Conservation (phyloP, 208 protist genomes). For the Trichomonas tenax region DNA sequence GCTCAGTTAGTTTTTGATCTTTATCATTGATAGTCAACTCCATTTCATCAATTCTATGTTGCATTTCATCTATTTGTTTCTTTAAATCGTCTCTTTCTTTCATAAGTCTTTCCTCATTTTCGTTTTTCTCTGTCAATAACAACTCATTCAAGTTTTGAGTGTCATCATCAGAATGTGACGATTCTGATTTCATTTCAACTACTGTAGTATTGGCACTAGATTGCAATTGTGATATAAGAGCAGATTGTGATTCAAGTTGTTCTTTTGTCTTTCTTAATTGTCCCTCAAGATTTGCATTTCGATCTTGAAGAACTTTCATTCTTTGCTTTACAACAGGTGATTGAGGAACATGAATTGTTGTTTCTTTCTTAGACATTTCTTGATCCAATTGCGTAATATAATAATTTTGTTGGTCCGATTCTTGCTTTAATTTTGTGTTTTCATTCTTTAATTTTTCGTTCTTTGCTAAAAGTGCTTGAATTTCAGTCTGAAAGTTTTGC, state of each 20-base stretch:
- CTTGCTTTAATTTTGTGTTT: not conserved
- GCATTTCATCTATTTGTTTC: not conserved
- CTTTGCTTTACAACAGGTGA: not conserved
- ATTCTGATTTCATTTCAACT: not conserved
- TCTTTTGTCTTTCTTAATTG: not conserved
- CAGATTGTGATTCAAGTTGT: not conserved
- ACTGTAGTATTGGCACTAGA: not conserved
- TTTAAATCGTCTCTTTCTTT: not conserved
- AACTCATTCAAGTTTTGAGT: not conserved
- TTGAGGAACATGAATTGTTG: not conserved
- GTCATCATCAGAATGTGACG: not conserved
- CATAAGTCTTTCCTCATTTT: not conserved
- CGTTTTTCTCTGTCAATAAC: not conserved
- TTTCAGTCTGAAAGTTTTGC: not conserved
- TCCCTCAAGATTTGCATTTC: not conserved
- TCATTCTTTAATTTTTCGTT: not conserved
- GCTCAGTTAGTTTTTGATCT: not conserved
- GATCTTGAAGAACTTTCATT: not conserved
- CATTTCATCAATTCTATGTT: not conserved
- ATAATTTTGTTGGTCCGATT: not conserved
- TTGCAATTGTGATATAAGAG: not conserved
- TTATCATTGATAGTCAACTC: not conserved
- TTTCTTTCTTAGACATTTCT: not conserved
- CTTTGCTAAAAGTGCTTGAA: not conserved
- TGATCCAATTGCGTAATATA: not conserved